phyloP scores from a whole-genome alignment of 2,329 filamentous ascomycete species.

The Chaetomiaceae sp. region DNA sequence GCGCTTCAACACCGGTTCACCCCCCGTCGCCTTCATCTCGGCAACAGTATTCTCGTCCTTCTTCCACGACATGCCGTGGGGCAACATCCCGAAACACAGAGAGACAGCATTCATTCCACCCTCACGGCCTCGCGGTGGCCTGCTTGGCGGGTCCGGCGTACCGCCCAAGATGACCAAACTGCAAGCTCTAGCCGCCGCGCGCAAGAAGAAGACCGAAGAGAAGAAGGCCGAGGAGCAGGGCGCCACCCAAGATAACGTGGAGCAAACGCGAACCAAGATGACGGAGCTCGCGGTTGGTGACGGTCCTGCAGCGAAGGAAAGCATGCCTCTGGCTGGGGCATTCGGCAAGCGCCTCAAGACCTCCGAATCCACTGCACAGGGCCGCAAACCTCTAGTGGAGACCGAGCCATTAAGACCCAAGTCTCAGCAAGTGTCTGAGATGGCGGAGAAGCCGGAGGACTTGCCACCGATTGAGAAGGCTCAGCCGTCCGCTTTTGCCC shows the following conservation, averaged over 20 bases:
- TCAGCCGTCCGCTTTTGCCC: slow-evolving; percentile 52
- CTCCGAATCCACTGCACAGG: slow-evolving; percentile 14
- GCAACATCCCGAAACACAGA: slow-evolving; percentile 61
- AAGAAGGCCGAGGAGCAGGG: slow-evolving; percentile 51
- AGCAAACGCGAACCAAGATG: slow-evolving; percentile 25
- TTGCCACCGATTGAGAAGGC: slow-evolving; percentile 19
- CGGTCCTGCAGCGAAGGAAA: slow-evolving; percentile 26
- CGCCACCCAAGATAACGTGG: slow-evolving; percentile 26
- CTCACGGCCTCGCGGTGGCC: slow-evolving; percentile 51
- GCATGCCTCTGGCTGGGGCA: slow-evolving; percentile 19
- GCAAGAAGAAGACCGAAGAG: slow-evolving; percentile 76
- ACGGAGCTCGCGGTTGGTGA: slow-evolving; percentile 20
- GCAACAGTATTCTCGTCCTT: slow-evolving; percentile 46
- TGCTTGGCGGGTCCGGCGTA: slow-evolving; percentile 68
- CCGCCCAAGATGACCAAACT: slow-evolving; percentile 79
- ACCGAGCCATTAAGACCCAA: slow-evolving; percentile 9
- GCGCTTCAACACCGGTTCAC: not conserved
- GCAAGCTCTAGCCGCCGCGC: slow-evolving; percentile 78
- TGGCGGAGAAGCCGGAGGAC: slow-evolving; percentile 26
- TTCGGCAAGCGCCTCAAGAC: slow-evolving; percentile 23
- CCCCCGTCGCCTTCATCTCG: slow-evolving; percentile 5
- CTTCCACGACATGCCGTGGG: slow-evolving; percentile 83
- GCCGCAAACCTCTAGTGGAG: slow-evolving; percentile 13
- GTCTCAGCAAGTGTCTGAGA: not conserved
- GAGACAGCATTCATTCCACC: slow-evolving; percentile 59